Conservation (phyloP, 345 rosid species). For the Gossypium australe region DNA sequence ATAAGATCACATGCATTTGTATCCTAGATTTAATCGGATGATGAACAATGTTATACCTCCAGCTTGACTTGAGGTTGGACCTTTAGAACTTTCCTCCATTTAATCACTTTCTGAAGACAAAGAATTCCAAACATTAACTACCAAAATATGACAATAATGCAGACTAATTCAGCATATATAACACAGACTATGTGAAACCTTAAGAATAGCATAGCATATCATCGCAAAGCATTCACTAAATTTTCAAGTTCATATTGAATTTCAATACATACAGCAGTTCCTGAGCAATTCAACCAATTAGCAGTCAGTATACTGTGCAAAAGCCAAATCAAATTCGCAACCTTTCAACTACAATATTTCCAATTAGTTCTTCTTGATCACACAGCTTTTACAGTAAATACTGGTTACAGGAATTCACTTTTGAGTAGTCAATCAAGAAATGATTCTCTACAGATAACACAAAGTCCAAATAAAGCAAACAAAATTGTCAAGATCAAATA, state of each 20-base stretch:
- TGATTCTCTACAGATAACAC: background rate
- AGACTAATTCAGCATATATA: slow-evolving; percentile 4
- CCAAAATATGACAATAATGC: background rate
- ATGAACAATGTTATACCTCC: slow-evolving; percentile 26
- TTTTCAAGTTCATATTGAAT: slow-evolving; percentile 1
- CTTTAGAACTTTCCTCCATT: slow-evolving; percentile 46
- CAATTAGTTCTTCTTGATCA: background rate
- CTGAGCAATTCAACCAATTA: background rate
- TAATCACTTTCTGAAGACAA: slow-evolving; percentile 21
- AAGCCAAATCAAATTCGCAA: background rate
- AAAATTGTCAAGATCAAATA: slow-evolving; percentile 7
- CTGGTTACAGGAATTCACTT: background rate
- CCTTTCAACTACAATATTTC: background rate
- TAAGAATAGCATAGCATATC: background rate
- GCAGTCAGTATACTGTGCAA: background rate
- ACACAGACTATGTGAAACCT: background rate
- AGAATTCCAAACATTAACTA: background rate
- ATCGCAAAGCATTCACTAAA: background rate
- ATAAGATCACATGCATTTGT: background rate
- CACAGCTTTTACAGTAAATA: background rate
- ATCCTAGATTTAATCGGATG: slow-evolving; percentile 1
- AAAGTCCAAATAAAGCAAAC: background rate
- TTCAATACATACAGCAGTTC: slow-evolving; percentile 5
- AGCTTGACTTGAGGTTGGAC: slow-evolving; percentile 21
- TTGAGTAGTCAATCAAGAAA: slow-evolving; percentile 2